These are phyloP conservation scores for Alternaria arborescens DNA, from an alignment of 2,329 filamentous ascomycete genomes.

Conservation along the genomic window DNA sequence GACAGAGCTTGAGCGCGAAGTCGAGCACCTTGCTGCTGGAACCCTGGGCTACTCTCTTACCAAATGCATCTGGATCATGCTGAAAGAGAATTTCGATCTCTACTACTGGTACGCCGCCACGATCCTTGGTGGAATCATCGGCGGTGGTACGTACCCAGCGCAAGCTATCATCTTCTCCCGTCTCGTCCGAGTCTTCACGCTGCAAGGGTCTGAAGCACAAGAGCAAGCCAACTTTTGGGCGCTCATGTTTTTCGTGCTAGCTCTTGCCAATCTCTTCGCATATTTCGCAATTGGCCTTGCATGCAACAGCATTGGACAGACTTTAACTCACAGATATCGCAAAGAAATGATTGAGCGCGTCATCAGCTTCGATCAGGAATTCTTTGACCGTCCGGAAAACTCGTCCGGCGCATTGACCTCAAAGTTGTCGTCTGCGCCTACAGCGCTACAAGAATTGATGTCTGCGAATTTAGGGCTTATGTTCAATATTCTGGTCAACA, in stretches of 20 bases:
- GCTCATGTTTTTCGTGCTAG: conserved; percentile 36
- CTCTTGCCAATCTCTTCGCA: conserved; percentile 23
- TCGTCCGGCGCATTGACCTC: conserved; percentile 81
- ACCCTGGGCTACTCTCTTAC: conserved; percentile 18
- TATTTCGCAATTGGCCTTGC: conserved; percentile 63
- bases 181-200: conserved; percentile 26
- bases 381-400: conserved; percentile 89
- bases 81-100: conserved; percentile 20
- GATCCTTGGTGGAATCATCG: conserved; percentile 1
- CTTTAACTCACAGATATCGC: conserved; percentile 14
- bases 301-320: conserved; percentile 68
- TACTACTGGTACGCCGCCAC: conserved; percentile 2
- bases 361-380: conserved; percentile 87
- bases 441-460: conserved; percentile 52
- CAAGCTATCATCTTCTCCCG: conserved; percentile 29
- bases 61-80: conserved; percentile 23
- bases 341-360: conserved; percentile 20
- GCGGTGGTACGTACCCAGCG: conserved; percentile 8
- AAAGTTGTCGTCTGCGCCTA: conserved; percentile 56
- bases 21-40: conserved; percentile 18
- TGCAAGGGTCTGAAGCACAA: conserved; percentile 20
- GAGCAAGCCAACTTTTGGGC: conserved; percentile 31
- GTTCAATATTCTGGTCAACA: conserved; percentile 15
- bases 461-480: conserved; percentile 23
- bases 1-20: conserved; percentile 5